Base-by-base conservation (phyloP, 2,329 filamentous ascomycete genomes). In the Cladosporium velox region DNA sequence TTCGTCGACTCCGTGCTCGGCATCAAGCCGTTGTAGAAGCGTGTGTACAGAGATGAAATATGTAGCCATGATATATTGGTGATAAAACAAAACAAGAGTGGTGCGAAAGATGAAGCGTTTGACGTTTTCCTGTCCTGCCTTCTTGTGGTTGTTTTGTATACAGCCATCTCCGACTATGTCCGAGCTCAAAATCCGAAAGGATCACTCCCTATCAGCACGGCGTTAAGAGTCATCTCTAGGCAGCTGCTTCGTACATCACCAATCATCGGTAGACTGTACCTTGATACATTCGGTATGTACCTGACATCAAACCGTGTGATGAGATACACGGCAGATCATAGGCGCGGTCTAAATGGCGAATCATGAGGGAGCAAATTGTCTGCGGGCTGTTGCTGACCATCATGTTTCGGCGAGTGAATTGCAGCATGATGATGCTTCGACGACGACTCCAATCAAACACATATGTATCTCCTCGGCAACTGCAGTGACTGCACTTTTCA, bases 51-150 rank as follows among this genome's bases (percentile, higher is more conserved):
- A 59, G 32, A 65, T 6, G 41, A 30, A 51, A 30, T 59, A 59
- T 14, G 63, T 65, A 15, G 63, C 41, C 60, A 67, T 62, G 24
- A 10, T 63, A 11, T 58, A 10, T 41, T 12, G 21, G 12, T 21
- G 8, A 21, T 18, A 21, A 44, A 18, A 11, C 41, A 47, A 21
- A 47, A 21, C 41, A 21, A 21, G 3, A 21, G 41, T 21, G n/a
- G n/a, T 34, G 52, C 18, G 4, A 30, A 4, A 21, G 28, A 6
- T 12, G 30, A 3, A 55, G 32, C 6, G 15, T 21, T 32, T 18
- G 8, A 12, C 18, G 7, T 12, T 5, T 5, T 32, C 8, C n/a
- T 12, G 28, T 21, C 8, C 14, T 24, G 41, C 32, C 30, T 10
- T 34, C 28, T 18, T 34, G 15, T 21, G 6, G 28, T 21, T 21